Evolutionary conservation across 352 stramenopile genomes (phyloP), one percentile per base, ranked within the genome.

Genomic region (Pythium aquatile): DNA sequence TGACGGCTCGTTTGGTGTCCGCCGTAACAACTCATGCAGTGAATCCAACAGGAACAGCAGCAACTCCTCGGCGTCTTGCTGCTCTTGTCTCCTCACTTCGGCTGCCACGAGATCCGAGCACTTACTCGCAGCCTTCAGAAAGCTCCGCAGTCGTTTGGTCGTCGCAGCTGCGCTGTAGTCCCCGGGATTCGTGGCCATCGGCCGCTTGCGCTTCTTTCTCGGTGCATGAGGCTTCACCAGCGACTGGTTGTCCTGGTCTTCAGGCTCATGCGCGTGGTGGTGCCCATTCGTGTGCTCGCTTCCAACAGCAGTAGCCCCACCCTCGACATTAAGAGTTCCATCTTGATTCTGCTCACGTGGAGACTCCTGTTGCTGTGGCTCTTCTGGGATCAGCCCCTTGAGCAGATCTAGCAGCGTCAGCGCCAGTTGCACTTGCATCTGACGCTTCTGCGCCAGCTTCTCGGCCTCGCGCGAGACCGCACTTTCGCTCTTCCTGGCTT

Each of bases 41-140:
- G 87, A 59, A 61, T 94, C 82, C 42, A 94, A 63, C 17, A 94
- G 51, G 35, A 90, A 87, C 0, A 79, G 80, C 39, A 94, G 68
- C 58, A 91, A 84, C 51, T 94, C 79, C 81, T 94, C 83, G 2
- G 85, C 85, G 56, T 94, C 85, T 52, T 94, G 83, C 42, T 94
- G 83, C n/a, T 91, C 82, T 53, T 93, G 85, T 40, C 71, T 67
- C 1, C 65, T 65, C 2, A 63, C 40, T 5, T 63, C 61, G 35
- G 61, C 63, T 4, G 72, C 70, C 7, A 92, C 56, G 17, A 92
- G 66, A n/a, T 77, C 72, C 1, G 81, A 79, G 61, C 74, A 90
- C 32, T 70, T 69, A 72, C 78, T 87, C 0, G 64, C 58, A 6
- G 74, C 78, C 16, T 70, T 55, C 0, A 79, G 59, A 51, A 82